Evolutionary conservation across 257 asterid species (phyloP).

Genomic region (Solanum ahanhuiri): DNA sequence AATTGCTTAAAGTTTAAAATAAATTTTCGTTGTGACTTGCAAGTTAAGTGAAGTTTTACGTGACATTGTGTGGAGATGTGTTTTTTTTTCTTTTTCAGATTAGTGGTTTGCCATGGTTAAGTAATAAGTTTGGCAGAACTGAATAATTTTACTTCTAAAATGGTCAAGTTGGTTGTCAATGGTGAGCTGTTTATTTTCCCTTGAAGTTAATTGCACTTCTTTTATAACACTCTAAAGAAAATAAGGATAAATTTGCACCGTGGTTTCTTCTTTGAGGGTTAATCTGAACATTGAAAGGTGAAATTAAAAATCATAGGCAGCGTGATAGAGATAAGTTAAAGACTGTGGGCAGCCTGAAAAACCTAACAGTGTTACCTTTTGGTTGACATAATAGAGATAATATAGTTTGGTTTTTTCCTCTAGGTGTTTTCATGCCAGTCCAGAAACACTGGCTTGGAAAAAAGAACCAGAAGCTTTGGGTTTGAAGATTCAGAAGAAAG

Average conservation of each 20-base stretch:
- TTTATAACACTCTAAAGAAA: neutral
- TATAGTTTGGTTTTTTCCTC: neutral
- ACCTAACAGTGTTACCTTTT: neutral
- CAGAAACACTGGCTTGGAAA: constrained; percentile 33
- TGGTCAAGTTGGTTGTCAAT: neutral
- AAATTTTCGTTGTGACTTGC: neutral
- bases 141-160: neutral
- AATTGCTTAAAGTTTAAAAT: neutral
- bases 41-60: neutral
- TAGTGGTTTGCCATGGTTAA: neutral
- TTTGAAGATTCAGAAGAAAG: constrained; percentile 32
- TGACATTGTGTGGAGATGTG: neutral
- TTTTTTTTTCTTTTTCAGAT: neutral
- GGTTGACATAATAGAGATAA: neutral
- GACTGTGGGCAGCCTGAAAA: neutral
- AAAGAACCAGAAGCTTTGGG: constrained; percentile 40
- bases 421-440: constrained; percentile 72
- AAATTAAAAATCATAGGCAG: neutral
- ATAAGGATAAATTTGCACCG: neutral
- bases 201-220: neutral
- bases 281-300: neutral
- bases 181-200: neutral
- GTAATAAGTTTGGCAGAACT: neutral
- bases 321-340: neutral
- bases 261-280: neutral